Conservation (phyloP, 257 asterid genomes). For the Eustoma russellianum region DNA sequence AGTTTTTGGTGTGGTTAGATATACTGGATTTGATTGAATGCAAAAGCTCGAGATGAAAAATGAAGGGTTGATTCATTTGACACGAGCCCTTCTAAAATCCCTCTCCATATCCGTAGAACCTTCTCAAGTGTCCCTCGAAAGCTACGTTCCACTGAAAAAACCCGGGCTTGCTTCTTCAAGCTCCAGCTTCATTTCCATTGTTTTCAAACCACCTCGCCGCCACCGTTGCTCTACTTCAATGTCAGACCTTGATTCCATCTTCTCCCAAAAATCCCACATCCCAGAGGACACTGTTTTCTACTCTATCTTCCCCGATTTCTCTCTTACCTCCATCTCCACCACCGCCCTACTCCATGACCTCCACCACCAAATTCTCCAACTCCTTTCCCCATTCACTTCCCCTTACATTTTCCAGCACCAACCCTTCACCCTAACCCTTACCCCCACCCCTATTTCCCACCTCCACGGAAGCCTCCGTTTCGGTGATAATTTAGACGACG, state of each 20-base stretch:
- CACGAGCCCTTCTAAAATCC: no score
- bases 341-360: conserved; percentile 39
- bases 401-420: conserved; percentile 80
- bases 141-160: no score
- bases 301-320: conserved; percentile 56
- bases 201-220: not conserved
- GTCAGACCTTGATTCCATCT: conserved; percentile 22
- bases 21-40: no score
- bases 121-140: no score
- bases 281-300: conserved; percentile 75
- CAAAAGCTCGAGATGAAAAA: no score
- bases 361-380: conserved; percentile 59
- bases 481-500: conserved; percentile 87
- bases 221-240: not conserved
- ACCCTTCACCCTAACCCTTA: conserved; percentile 48
- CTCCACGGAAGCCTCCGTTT: conserved; percentile 79
- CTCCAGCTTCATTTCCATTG: not conserved
- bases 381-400: conserved; percentile 31
- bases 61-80: no score
- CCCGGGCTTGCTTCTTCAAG: no score
- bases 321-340: conserved; percentile 12
- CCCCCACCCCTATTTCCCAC: conserved; percentile 42
- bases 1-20: no score
- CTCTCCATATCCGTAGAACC: no score
- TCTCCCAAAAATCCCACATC: conserved; percentile 39